Evolutionary conservation across 1,284 basidiomycete species (phyloP), one percentile per base, ranked within the genome.

Genomic region (Leccinum fallax): DNA sequence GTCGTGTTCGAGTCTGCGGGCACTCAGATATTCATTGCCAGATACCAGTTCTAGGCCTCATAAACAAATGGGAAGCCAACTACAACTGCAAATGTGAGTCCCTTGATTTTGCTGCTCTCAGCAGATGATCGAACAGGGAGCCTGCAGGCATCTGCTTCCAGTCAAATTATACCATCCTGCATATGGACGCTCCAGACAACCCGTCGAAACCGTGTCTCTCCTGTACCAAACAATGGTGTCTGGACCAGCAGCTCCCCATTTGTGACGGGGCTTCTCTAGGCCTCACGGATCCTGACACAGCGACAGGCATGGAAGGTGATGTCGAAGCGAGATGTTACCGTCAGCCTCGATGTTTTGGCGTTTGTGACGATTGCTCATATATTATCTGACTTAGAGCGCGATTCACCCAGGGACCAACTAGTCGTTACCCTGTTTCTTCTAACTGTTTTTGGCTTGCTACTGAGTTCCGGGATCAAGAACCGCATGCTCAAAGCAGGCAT

Each of bases 251-350:
- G 72, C 82, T 97, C 32, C 79, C 84, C 7, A 96, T 95, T 58
- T 97, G 95, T 72, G 82, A 85, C 57, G 92, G 91, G 51, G 95
- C 95, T 36, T 83, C 88, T 58, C 78, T 94, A 38, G 95, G 94
- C 30, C 91, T 94, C 69, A 88, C 92, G 40, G 87, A 98, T 77
- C 91, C 89, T 24, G 95, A 98, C 76, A 94, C 91, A 21, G 94
- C 92, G 7, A 96, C 94, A 2, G 95, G 95, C n/a, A 95, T 94
- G 70, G 95, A 97, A 74, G 95, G 95, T 26, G 95, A 97, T 76
- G 93, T 98, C 40, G 93, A 96, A 78, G 95, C 95, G 63, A 83
- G 93, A 73, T 98, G 95, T 81, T 97, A 97, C 78, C 94, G 95
- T 96, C 77, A 71, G 94, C 86, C 60, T 67, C 60, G 66, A 67